A percentile compares a stretch with the other conserved stretches of the same genome.
These are phyloP conservation scores for Xylariaceae sp. DNA, from an alignment of 2,329 filamentous ascomycete genomes.

Conservation along the genomic window DNA sequence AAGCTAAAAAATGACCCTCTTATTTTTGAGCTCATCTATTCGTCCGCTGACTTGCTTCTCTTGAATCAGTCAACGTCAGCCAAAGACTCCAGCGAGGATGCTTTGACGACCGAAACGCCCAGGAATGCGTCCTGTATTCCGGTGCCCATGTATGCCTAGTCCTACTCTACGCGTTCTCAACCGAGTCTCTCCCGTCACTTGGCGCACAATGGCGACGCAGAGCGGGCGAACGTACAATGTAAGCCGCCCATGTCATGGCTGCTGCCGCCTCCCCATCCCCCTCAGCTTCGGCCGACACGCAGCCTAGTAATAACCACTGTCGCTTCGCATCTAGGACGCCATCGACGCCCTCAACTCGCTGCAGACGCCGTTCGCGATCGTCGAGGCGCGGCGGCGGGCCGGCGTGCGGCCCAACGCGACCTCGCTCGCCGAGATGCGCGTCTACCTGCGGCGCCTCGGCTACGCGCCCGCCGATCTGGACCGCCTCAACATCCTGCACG, in stretches of 20 bases:
- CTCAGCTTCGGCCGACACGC: not conserved
- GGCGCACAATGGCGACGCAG: slow-evolving; percentile 20
- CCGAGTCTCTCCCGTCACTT: slow-evolving; percentile 2
- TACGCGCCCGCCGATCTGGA: slow-evolving; percentile 56
- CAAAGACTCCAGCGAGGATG: slow-evolving; percentile 4
- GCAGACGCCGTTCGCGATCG: slow-evolving; percentile 76
- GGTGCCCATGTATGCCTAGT: slow-evolving; percentile 7
- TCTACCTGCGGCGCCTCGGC: slow-evolving; percentile 69
- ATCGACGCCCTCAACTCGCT: slow-evolving; percentile 80
- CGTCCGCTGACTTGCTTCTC: no score
- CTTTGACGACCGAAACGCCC: slow-evolving; percentile 4
- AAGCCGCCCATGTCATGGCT: slow-evolving; percentile 1
- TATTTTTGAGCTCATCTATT: no score
- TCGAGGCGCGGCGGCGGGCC: slow-evolving; percentile 70
- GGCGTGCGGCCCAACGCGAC: slow-evolving; percentile 62
- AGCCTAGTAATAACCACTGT: not conserved
- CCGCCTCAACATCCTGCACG: slow-evolving; percentile 59
- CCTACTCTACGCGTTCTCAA: slow-evolving; percentile 7
- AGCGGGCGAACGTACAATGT: slow-evolving; percentile 19
- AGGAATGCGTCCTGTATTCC: slow-evolving; percentile 24
- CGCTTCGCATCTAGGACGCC: slow-evolving; percentile 56
- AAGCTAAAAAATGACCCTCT: no score
- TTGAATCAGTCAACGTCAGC: no score
- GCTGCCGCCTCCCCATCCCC: not conserved
- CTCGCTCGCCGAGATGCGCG: slow-evolving; percentile 69